Conservation (phyloP, 2,329 filamentous ascomycete genomes). For the Fusarium sp. region DNA sequence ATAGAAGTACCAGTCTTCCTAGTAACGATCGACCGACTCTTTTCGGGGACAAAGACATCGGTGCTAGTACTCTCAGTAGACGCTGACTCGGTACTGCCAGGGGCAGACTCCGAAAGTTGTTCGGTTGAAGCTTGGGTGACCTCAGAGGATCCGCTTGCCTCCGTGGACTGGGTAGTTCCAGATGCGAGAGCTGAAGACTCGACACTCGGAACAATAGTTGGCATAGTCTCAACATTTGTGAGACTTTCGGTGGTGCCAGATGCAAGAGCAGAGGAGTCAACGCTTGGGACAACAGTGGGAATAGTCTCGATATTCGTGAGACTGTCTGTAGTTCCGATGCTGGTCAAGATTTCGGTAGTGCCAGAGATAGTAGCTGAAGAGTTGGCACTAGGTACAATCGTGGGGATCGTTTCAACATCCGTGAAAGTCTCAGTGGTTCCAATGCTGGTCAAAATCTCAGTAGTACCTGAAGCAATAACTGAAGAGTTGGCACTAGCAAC, state of each 20-base stretch:
- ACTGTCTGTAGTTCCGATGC: background rate
- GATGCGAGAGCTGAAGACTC: constrained; percentile 31
- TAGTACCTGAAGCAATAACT: constrained; percentile 21
- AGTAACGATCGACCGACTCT: constrained; percentile 1
- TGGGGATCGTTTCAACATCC: background rate
- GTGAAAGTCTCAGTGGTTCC: background rate
- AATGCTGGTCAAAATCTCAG: background rate
- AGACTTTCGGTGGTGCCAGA: constrained; percentile 3
- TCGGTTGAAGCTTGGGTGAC: background rate
- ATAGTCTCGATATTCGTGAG: background rate
- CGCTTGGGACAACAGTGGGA: background rate
- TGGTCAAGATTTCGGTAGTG: background rate
- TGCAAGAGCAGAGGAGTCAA: background rate
- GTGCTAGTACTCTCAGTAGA: background rate
- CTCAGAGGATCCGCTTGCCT: background rate
- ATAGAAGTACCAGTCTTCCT: background rate
- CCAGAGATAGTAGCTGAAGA: background rate
- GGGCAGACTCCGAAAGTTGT: background rate
- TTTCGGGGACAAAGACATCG: constrained; percentile 6
- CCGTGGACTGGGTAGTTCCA: constrained; percentile 10
- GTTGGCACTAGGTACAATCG: background rate
- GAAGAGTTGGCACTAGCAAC: constrained; percentile 26
- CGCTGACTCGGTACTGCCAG: background rate
- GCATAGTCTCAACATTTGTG: constrained; percentile 40
- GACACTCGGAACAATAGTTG: constrained; percentile 24